A percentile compares a stretch with the other conserved stretches of the same genome.
phyloP scores from a whole-genome alignment of 768 basidiomycete genomes.

The Cystofilobasidium macerans region DNA sequence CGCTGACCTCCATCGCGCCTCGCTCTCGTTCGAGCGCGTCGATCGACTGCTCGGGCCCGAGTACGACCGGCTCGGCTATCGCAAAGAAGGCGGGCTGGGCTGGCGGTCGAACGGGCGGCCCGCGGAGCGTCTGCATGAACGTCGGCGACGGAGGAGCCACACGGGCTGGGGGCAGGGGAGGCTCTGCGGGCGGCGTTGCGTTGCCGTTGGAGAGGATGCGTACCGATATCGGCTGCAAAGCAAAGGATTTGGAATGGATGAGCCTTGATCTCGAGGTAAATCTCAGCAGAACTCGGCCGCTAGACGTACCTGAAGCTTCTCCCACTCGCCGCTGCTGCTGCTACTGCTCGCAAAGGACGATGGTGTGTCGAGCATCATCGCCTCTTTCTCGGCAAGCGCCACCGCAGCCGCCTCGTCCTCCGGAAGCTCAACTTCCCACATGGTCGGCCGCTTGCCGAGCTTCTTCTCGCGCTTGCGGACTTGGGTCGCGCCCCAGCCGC shows the following conservation, averaged over 20 bases:
- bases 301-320: no score
- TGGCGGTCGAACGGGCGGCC: neutral
- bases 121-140: conserved; percentile 1
- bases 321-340: no score
- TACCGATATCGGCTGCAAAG: neutral
- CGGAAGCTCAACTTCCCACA: conserved; percentile 13
- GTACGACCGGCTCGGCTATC: neutral
- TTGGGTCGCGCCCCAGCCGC: conserved; percentile 1
- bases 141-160: neutral
- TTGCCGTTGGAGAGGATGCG: neutral
- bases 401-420: neutral
- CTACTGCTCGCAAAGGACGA: no score
- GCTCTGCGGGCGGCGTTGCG: neutral
- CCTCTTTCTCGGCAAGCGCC: neutral
- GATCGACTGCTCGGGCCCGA: neutral
- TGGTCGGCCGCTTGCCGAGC: conserved; percentile 6
- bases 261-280: no score
- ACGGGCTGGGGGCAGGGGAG: neutral
- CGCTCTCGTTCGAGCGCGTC: neutral
- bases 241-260: neutral
- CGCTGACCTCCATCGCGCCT: neutral
- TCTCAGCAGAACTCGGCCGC: no score
- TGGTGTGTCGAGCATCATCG: neutral
- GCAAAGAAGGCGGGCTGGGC: neutral
- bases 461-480: conserved; percentile 7